Evolutionary conservation across 331 rosid genomes (phyloP).

Genomic region (Telfairia occidentalis): DNA sequence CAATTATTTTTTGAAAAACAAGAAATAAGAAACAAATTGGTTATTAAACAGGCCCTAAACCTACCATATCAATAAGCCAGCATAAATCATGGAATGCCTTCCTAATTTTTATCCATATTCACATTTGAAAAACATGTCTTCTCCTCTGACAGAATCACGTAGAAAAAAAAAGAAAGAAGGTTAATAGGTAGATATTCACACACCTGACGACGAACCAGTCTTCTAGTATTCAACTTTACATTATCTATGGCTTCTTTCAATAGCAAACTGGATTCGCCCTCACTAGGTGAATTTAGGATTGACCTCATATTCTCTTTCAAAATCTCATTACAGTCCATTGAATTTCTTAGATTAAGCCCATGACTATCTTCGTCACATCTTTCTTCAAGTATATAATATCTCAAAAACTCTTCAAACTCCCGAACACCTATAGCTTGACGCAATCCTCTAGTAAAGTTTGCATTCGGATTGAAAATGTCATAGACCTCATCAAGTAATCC

Average conservation of each 20-base stretch:
- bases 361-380: slow-evolving; percentile 17
- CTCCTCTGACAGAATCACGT: background rate
- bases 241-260: slow-evolving; percentile 64
- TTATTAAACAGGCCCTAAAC: background rate
- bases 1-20: background rate
- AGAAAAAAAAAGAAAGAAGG: background rate
- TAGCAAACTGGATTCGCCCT: slow-evolving; percentile 24
- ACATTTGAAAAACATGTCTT: background rate
- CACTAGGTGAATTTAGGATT: slow-evolving; percentile 28
- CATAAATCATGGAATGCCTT: background rate
- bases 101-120: background rate
- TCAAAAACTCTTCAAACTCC: slow-evolving; percentile 59
- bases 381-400: slow-evolving; percentile 16
- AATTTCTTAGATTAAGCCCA: slow-evolving; percentile 10
- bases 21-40: background rate
- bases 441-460: slow-evolving; percentile 74
- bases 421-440: slow-evolving; percentile 81
- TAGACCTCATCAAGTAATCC: slow-evolving; percentile 78
- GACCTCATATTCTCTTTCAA: slow-evolving; percentile 33
- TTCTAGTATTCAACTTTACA: slow-evolving; percentile 68
- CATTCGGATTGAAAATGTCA: slow-evolving; percentile 45
- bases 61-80: no score
- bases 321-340: slow-evolving; percentile 22
- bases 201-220: slow-evolving; percentile 87
- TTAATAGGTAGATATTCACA: slow-evolving; percentile 1